Conservation (phyloP, 2,329 filamentous ascomycete species). For the Rhytidhysteron rufulum region DNA sequence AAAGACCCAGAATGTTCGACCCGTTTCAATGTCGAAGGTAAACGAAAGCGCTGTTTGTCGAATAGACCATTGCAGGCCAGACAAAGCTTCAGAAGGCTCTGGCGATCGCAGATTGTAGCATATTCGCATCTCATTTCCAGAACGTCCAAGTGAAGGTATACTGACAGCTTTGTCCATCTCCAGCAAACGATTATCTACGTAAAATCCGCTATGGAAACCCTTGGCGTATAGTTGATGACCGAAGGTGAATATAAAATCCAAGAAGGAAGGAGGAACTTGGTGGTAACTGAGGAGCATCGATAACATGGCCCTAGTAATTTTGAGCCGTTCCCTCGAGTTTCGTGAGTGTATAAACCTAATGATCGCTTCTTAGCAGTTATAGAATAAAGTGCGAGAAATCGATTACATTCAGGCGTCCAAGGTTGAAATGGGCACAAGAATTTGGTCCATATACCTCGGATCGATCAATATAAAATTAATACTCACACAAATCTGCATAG, state of each 20-base stretch:
- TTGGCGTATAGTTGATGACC: slow-evolving; percentile 24
- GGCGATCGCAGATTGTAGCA: slow-evolving; percentile 41
- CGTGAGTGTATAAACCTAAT: slow-evolving; percentile 15
- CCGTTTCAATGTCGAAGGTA: slow-evolving; percentile 35
- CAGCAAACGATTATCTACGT: slow-evolving; percentile 21
- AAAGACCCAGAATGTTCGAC: slow-evolving; percentile 32
- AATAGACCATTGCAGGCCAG: slow-evolving; percentile 31
- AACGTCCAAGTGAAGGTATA: slow-evolving; percentile 30
- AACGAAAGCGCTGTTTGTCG: slow-evolving; percentile 37
- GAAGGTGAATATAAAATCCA: slow-evolving; percentile 39
- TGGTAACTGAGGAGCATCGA: slow-evolving; percentile 19
- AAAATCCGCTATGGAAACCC: slow-evolving; percentile 37
- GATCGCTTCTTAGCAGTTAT: no score
- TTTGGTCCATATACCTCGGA: background rate
- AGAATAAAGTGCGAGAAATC: no score
- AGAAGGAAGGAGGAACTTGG: slow-evolving; percentile 32
- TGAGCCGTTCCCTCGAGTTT: slow-evolving; percentile 13
- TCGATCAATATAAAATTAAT: background rate
- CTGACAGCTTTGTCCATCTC: slow-evolving; percentile 4
- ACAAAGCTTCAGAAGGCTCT: slow-evolving; percentile 15
- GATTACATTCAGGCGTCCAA: background rate
- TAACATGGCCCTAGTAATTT: slow-evolving; percentile 15
- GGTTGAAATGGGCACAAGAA: slow-evolving; percentile 1
- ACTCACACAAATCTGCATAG: slow-evolving; percentile 14
- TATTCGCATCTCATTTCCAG: slow-evolving; percentile 33